A percentile compares a stretch with the other conserved stretches of the same genome.
These are phyloP conservation scores for Botrytis sinoallii DNA, from an alignment of 2,329 filamentous ascomycete species.

Conservation along the genomic window DNA sequence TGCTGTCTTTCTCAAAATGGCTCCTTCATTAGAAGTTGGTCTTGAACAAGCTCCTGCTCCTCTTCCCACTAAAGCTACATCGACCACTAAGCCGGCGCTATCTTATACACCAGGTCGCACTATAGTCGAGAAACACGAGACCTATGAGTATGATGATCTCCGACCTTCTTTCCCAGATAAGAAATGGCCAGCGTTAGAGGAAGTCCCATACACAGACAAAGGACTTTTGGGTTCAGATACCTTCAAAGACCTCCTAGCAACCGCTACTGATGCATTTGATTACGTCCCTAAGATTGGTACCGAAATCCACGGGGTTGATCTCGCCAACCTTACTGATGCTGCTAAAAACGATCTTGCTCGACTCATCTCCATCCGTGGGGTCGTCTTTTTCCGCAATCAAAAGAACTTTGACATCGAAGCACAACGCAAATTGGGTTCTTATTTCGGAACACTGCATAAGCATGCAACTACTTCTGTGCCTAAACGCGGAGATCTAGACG, in stretches of 20 bases:
- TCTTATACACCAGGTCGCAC: constrained; percentile 45
- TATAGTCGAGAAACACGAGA: constrained; percentile 43
- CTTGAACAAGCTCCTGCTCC: constrained; percentile 17
- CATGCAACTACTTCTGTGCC: constrained; percentile 55
- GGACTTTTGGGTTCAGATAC: constrained; percentile 51
- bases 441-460: constrained; percentile 53
- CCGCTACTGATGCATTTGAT: constrained; percentile 54
- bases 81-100: constrained; percentile 1
- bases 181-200: constrained; percentile 48
- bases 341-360: constrained; percentile 52
- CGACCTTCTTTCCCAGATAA: constrained; percentile 51
- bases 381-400: constrained; percentile 57
- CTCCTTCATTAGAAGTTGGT: constrained; percentile 24
- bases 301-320: constrained; percentile 41
- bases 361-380: constrained; percentile 51
- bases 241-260: constrained; percentile 51
- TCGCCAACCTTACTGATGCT: constrained; percentile 44
- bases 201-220: constrained; percentile 51
- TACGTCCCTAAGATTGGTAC: constrained; percentile 45
- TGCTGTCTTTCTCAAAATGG: constrained; percentile 20
- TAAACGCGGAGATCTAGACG: constrained; percentile 47
- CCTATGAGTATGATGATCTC: constrained; percentile 52
- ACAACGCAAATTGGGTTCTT: constrained; percentile 49
- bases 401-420: constrained; percentile 52
- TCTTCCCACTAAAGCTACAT: constrained; percentile 13